Percentiles rank a stretch among this genome's conserved stretches.
These are phyloP conservation scores for Aspergillus tamarii DNA, from an alignment of 2,329 filamentous ascomycete species.

Conservation along the genomic window DNA sequence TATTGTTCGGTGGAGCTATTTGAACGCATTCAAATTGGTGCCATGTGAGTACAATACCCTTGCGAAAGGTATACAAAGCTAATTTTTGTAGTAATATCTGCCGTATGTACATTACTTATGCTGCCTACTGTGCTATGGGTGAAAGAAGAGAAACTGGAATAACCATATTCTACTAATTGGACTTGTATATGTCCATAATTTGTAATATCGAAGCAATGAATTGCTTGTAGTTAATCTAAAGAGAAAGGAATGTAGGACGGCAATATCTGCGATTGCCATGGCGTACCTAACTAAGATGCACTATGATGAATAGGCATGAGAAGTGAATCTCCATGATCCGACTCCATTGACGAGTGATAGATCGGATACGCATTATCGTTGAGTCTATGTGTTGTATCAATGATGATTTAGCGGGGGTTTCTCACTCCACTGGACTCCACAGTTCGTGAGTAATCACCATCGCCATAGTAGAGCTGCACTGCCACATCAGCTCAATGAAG, in stretches of 20 bases:
- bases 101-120: not conserved
- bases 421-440: not conserved
- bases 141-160: not conserved
- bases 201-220: not conserved
- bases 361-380: not conserved
- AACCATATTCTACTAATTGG: not conserved
- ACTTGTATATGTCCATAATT: not conserved
- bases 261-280: not conserved
- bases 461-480: not conserved
- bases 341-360: not conserved
- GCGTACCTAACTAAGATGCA: not conserved
- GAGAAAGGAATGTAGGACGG: not conserved
- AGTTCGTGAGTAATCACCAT: not conserved
- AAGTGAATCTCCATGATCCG: not conserved
- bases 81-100: not conserved
- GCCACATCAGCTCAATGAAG: not conserved
- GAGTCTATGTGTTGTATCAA: not conserved
- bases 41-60: constrained; percentile 11
- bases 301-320: not conserved
- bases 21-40: constrained; percentile 16
- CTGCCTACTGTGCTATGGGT: not conserved
- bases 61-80: not conserved
- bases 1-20: constrained; percentile 17
- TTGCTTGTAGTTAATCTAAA: not conserved
- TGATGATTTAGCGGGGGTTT: not conserved